Evolutionary conservation across 2,329 filamentous ascomycete species (phyloP), one percentile per base, ranked within the genome.

Genomic region (Monilinia vaccinii-corymbosi): DNA sequence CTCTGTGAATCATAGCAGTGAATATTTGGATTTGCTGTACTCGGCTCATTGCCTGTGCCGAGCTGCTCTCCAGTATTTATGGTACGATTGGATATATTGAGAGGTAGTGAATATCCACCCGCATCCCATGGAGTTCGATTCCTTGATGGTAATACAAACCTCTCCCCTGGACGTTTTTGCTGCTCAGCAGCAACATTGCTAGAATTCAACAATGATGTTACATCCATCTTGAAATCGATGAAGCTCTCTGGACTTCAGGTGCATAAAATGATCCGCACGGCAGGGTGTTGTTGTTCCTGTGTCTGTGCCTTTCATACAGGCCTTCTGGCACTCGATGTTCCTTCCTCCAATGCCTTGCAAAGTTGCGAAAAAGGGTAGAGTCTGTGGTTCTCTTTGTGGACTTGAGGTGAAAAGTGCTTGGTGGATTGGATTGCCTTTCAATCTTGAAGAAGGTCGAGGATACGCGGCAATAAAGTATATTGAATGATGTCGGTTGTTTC

Each of bases 51-150:
- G 25, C 49, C 49, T 8, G 40, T 36, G 14, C 14, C 21, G 31
- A 42, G 25, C 36, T 38, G 25, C 36, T 38, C 44, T 46, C 31
- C 28, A 18, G 46, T 45, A 38, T 38, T 60, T 16, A 53, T 57
- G 47, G 57, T 47, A 45, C 51, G 64, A 23, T 62, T 62, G 34
- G 65, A 46, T 28, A 64, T 67, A 51, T 70, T 69, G 36, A 72
- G 65, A 9, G 70, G 71, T 47, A 73, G 61, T 61, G 71, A 68
- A 65, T 73, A 73, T 46, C 71, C 71, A 57, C 69, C 71, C 23
- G 71, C 71, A 61, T 73, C 71, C 71, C 71, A 73, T 46, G 71
- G 71, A 11, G 69, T 73, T 52, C 71, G 65, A 64, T 64, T 72
- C 42, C 67, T 61, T n/a, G 64, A 61, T 18, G 63, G 64, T 11